Percentiles rank a stretch among this genome's conserved stretches.
phyloP scores from a whole-genome alignment of 352 stramenopile species.

The Globisporangium middletonii region DNA sequence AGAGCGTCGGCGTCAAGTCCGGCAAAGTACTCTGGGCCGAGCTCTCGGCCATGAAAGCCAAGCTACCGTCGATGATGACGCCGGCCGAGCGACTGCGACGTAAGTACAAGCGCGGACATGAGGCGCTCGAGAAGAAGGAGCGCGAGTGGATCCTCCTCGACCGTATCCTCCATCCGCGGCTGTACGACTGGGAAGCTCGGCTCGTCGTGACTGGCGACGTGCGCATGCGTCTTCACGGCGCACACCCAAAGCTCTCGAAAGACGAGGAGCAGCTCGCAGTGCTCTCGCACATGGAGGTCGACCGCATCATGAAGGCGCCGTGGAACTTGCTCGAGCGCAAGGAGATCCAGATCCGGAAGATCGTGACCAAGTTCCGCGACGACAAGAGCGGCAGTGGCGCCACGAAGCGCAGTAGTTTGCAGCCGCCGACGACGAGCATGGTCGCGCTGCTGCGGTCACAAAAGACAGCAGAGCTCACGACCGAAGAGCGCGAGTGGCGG shows the following conservation, averaged over 20 bases:
- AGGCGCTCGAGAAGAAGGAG: constrained; percentile 64
- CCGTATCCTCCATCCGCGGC: constrained; percentile 49
- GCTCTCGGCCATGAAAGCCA: constrained; percentile 65
- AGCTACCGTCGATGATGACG: constrained; percentile 75
- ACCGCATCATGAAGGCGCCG: constrained; percentile 62
- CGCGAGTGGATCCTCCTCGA: constrained; percentile 74
- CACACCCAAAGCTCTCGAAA: constrained; percentile 44
- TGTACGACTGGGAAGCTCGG: constrained; percentile 67
- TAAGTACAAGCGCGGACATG: constrained; percentile 74
- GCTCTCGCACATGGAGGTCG: constrained; percentile 55
- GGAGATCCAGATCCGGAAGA: constrained; percentile 71
- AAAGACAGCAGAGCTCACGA: constrained; percentile 40
- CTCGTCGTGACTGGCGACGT: constrained; percentile 16
- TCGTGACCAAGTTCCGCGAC: constrained; percentile 61
- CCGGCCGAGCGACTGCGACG: constrained; percentile 57
- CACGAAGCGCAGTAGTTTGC: constrained; percentile 3
- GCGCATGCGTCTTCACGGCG: constrained; percentile 36
- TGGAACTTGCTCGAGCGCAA: constrained; percentile 72
- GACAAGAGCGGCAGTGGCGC: constrained; percentile 19
- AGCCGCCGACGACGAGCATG: constrained; percentile 21
- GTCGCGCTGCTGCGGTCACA: constrained; percentile 45
- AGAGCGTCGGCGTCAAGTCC: constrained; percentile 35
- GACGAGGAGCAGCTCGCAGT: constrained; percentile 58
- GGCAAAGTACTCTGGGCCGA: constrained; percentile 68
- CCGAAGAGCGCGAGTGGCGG: constrained; percentile 66